Base-by-base conservation (phyloP, 352 stramenopile genomes). In the Phytophthora pseudosyringae region DNA sequence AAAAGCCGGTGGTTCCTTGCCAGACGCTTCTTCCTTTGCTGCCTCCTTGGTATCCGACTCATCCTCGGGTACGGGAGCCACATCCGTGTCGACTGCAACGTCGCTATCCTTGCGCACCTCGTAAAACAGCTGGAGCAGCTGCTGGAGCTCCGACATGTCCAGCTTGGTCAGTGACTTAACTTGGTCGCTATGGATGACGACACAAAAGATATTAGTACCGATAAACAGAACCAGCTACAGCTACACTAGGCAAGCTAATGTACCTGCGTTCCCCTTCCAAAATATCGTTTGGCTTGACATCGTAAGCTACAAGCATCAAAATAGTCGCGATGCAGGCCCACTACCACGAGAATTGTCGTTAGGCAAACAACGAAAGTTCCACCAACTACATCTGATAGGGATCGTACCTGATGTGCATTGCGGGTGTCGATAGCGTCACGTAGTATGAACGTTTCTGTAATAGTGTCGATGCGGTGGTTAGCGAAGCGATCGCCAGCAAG, bases 41-140 rank as follows among this genome's bases (percentile, higher is more conserved):
- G 44, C 36, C 4, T 69, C 40, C 13, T 60, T 33, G 12, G 11
- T 15, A 31, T 51, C 64, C 13, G 54, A 46, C 16, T 75, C 47
- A 18, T 61, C 70, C 38, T 73, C 51, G 7, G 56, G 26, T 28
- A 72, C 49, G 31, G 74, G 48, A 7, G 69, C 63, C 11, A 81
- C 54, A 56, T 91, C 82, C 18, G 66, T 80, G 15, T 95, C 85
- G 25, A 93, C 75, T 16, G 68, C 70, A 38, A 94, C 72, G 18
- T 85, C 71, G 45, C 69, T 78, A 41, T 93, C 78, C 21, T 81
- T 73, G 21, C 78, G 78, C 32, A 91, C 33, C 0, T 81, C 62
- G 50, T 88, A 93, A 40, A 95, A 95, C 5, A 94, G 54, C 6
- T 59, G 51, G 2, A 95, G 59, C 3, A 95, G 45, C 64, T 93